Evolutionary conservation across 2,329 filamentous ascomycete genomes (phyloP), one percentile per base, ranked within the genome.

Genomic region (Neofusicoccum sp.): DNA sequence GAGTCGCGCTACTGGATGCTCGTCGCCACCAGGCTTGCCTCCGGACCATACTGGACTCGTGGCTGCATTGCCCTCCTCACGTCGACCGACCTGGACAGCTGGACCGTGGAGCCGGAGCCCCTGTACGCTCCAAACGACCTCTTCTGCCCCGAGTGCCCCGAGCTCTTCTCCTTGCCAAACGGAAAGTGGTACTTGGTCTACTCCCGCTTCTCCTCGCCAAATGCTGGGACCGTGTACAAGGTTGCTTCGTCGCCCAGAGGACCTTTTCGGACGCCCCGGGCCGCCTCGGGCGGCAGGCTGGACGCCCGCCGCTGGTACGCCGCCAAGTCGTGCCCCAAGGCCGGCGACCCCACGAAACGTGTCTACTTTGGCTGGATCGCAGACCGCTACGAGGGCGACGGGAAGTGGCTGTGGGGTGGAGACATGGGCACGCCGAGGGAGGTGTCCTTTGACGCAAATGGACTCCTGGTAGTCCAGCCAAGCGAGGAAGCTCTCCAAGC

Each of bases 381-480:
- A 8, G 73, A 75, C 60, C 70, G 70, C 58, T 68, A 63, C 3
- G 70, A 73, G 44, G 65, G 65, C 4, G 72, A 75, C 56, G 66
- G 67, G 8, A 73, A 74, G 65, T 75, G 73, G 73, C 66, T 74
- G 2, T 75, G 73, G 73, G 73, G 73, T 44, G 73, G 73, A n/a
- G 71, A 74, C 58, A 63, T 75, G 33, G 70, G 65, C 4, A 64
- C 72, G 11, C 71, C 70, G 7, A 65, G 73, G n/a, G 67, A 72
- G 24, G 64, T 75, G 28, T 71, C 64, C 47, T 69, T 69, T 5
- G 70, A 70, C 38, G 61, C 56, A 1, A 60, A 68, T 26, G 72
- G 70, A 1, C 61, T 65, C 43, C 60, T 75, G 51, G 58, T 64
- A 3, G 62, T 75, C 3, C 64, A 67, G 11, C 63, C 63, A 6